phyloP scores from a whole-genome alignment of 1,139 yeast genomes.

The Geotrichum klebahnii region DNA sequence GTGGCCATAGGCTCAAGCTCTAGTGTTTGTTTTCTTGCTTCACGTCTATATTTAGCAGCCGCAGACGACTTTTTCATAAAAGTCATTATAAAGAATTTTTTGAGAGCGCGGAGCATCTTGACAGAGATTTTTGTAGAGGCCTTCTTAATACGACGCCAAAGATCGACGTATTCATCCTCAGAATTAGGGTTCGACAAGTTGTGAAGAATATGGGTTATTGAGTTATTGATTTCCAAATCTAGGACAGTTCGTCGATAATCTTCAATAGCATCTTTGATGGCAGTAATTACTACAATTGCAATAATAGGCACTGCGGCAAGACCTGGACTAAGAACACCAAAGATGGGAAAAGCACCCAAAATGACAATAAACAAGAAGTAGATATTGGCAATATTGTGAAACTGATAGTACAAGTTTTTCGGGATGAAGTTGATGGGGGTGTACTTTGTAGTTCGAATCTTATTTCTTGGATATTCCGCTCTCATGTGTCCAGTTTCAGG shows the following conservation, averaged over 20 bases:
- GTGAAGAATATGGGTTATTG: conserved; percentile 67
- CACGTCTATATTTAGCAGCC: conserved; percentile 17
- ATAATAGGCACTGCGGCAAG: conserved; percentile 90
- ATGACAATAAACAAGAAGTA: conserved; percentile 76
- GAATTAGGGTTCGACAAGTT: conserved; percentile 75
- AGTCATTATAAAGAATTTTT: conserved; percentile 10
- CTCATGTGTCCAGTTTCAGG: conserved; percentile 45
- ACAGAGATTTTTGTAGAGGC: conserved; percentile 36
- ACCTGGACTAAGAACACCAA: conserved; percentile 90
- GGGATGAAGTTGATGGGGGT: conserved; percentile 87
- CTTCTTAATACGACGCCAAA: conserved; percentile 67
- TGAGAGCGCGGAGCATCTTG: conserved; percentile 16
- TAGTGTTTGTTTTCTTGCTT: conserved; percentile 14
- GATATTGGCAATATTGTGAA: conserved; percentile 77
- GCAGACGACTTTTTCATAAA: conserved; percentile 20
- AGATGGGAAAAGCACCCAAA: conserved; percentile 72
- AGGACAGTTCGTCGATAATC: conserved; percentile 79
- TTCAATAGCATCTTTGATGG: conserved; percentile 88
- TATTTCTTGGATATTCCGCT: conserved; percentile 63
- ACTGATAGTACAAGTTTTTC: conserved; percentile 69
- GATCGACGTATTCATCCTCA: conserved; percentile 55
- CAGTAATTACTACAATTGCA: conserved; percentile 86
- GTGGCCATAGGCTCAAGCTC: conserved; percentile 26
- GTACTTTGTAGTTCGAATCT: conserved; percentile 88
- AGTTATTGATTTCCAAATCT: conserved; percentile 83